Conservation (phyloP, 495 filamentous ascomycete genomes). For the Talaromyces nanjingensis region DNA sequence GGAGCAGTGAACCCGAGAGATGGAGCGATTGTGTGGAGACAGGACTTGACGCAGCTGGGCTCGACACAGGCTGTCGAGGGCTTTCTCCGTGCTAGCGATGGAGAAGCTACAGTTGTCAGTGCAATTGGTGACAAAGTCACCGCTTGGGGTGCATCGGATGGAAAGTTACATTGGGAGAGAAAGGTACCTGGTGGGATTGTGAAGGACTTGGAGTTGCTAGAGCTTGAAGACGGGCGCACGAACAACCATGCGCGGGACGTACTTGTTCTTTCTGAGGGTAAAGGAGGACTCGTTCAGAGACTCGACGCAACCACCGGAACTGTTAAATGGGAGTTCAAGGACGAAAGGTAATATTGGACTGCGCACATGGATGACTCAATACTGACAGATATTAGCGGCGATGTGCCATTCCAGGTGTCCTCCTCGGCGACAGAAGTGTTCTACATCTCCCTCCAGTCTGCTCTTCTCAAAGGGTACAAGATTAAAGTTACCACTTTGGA, state of each 20-base stretch:
- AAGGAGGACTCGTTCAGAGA: conserved; percentile 54
- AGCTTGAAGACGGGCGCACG: conserved; percentile 52
- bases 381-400: conserved; percentile 42
- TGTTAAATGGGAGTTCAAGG: conserved; percentile 69
- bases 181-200: conserved; percentile 49
- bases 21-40: conserved; percentile 81
- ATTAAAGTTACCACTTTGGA: conserved; percentile 69
- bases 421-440: conserved; percentile 67
- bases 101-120: conserved; percentile 63
- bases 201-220: conserved; percentile 73
- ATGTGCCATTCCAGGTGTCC: conserved; percentile 71
- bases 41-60: conserved; percentile 47
- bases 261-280: conserved; percentile 56
- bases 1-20: conserved; percentile 86
- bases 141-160: conserved; percentile 79
- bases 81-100: conserved; percentile 65
- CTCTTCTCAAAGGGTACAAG: conserved; percentile 57
- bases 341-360: conserved; percentile 41
- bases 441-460: conserved; percentile 68
- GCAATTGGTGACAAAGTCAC: conserved; percentile 60
- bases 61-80: conserved; percentile 29
- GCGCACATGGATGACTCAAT: not conserved
- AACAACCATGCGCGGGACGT: conserved; percentile 52
- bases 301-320: conserved; percentile 67
- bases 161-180: conserved; percentile 67